Evolutionary conservation across 2,329 filamentous ascomycete genomes (phyloP).

Genomic region (Coniochaeta pulveracea): DNA sequence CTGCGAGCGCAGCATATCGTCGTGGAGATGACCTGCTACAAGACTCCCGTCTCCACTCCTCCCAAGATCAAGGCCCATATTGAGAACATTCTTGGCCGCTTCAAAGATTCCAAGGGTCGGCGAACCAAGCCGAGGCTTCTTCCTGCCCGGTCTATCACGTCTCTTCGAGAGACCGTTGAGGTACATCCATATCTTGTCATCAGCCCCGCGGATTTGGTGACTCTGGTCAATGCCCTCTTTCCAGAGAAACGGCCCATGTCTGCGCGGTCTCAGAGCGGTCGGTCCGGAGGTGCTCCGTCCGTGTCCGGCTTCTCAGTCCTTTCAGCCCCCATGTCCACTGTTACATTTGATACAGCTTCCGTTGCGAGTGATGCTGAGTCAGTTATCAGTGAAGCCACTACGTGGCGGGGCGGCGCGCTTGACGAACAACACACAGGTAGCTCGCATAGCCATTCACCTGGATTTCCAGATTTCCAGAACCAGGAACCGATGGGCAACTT

Average conservation of each 20-base stretch:
- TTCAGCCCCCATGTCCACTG: conserved; percentile 57
- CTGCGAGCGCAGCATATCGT: conserved; percentile 70
- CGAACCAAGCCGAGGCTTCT: conserved; percentile 46
- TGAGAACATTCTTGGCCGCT: conserved; percentile 57
- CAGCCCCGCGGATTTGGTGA: conserved; percentile 67
- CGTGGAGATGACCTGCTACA: conserved; percentile 64
- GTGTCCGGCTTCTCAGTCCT: conserved; percentile 55
- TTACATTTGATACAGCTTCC: conserved; percentile 53
- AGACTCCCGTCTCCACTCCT: conserved; percentile 50
- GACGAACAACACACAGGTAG: conserved; percentile 40
- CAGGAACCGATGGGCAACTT: conserved; percentile 37
- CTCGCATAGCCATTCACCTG: conserved; percentile 43
- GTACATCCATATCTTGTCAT: conserved; percentile 73
- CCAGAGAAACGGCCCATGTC: conserved; percentile 61
- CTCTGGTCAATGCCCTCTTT: conserved; percentile 73
- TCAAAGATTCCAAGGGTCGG: conserved; percentile 41
- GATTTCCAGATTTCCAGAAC: conserved; percentile 30
- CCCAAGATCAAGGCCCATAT: conserved; percentile 56
- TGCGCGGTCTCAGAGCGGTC: conserved; percentile 47
- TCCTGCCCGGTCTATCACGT: conserved; percentile 61
- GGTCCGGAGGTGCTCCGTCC: conserved; percentile 56
- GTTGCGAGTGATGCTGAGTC: conserved; percentile 65
- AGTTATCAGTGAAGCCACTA: conserved; percentile 57
- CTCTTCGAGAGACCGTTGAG: conserved; percentile 63
- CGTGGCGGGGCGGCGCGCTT: conserved; percentile 51